Conservation (phyloP, 306 rosid species). For the Prunus armeniaca region DNA sequence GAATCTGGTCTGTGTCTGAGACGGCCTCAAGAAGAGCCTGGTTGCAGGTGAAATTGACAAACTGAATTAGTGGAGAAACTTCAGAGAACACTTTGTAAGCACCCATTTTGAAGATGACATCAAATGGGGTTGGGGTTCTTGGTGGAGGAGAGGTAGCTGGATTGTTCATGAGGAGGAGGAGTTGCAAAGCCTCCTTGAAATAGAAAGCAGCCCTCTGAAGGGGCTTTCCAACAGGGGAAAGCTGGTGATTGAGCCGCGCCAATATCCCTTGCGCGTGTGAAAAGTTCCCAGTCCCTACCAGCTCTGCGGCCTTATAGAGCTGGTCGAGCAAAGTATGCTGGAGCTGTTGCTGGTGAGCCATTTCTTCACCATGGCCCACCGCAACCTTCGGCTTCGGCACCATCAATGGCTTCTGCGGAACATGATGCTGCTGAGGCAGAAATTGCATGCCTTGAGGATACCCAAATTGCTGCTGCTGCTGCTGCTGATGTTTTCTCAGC, state of each 20-base stretch:
- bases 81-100: constrained; percentile 48
- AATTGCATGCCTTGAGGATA: constrained; percentile 36
- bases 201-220: constrained; percentile 54
- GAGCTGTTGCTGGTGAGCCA: constrained; percentile 21
- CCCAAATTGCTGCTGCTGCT: constrained; percentile 30
- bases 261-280: constrained; percentile 93
- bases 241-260: constrained; percentile 99
- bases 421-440: constrained; percentile 32
- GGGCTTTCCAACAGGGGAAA: constrained; percentile 51
- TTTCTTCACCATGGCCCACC: constrained; percentile 23
- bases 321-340: constrained; percentile 42
- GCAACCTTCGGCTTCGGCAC: constrained; percentile 29
- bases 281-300: constrained; percentile 41
- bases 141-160: constrained; percentile 29
- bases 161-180: constrained; percentile 33
- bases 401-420: constrained; percentile 29
- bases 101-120: constrained; percentile 49
- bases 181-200: constrained; percentile 53
- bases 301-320: constrained; percentile 49
- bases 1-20: constrained; percentile 26
- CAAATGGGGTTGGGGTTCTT: constrained; percentile 32
- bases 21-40: constrained; percentile 47
- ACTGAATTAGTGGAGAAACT: constrained; percentile 45
- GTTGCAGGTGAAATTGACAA: constrained; percentile 46
- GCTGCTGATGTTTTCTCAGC: constrained; percentile 27